Evolutionary conservation across 148 eudicot species (phyloP).

Genomic region (Rhododendron williamsianum): DNA sequence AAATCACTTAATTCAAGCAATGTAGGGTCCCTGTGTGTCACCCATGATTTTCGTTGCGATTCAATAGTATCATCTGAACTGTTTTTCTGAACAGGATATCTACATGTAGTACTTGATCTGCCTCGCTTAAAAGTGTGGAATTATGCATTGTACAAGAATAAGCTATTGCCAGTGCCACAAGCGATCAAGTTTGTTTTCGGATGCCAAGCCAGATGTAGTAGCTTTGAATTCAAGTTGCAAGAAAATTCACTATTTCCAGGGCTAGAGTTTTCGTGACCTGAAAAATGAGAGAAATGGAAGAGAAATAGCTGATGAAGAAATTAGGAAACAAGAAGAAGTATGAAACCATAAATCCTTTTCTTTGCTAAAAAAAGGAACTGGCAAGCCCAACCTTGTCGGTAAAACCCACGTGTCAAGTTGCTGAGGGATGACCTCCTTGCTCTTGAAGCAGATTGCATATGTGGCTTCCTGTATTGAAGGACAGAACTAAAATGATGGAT

Average conservation of each 20-base stretch:
- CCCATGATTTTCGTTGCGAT: background rate
- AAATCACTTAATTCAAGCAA: background rate
- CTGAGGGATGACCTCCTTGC: slow-evolving; percentile 42
- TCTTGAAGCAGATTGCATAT: slow-evolving; percentile 27
- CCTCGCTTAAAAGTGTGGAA: background rate
- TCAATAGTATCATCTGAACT: background rate
- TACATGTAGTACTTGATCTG: background rate
- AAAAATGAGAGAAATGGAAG: background rate
- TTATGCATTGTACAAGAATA: slow-evolving; percentile 38
- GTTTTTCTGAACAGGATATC: background rate
- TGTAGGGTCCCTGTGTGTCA: background rate
- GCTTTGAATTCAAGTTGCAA: slow-evolving; percentile 32
- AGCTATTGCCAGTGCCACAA: slow-evolving; percentile 37
- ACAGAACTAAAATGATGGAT: background rate
- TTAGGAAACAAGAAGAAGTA: background rate
- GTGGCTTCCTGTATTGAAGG: slow-evolving; percentile 25
- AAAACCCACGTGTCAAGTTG: slow-evolving; percentile 41
- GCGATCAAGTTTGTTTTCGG: slow-evolving; percentile 43
- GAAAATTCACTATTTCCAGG: slow-evolving; percentile 22
- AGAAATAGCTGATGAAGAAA: background rate
- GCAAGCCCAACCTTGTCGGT: slow-evolving; percentile 30
- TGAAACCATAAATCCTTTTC: background rate
- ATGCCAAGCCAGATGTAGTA: slow-evolving; percentile 52
- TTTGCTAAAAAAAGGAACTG: background rate
- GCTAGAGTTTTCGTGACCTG: slow-evolving; percentile 28